These are phyloP conservation scores for Mesembryanthemum crystallinum DNA, from an alignment of 148 eudicot species.

Conservation along the genomic window DNA sequence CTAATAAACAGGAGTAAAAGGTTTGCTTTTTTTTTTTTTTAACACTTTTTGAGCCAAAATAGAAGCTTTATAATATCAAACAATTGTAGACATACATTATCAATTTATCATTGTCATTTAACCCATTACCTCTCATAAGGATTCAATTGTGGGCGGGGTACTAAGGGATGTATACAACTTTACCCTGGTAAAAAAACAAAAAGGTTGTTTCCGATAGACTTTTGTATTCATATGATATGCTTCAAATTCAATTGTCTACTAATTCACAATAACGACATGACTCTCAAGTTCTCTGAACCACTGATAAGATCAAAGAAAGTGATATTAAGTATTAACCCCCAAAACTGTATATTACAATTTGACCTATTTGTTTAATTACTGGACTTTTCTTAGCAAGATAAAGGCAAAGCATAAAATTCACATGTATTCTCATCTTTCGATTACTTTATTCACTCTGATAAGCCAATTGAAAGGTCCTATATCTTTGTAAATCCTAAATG, in stretches of 20 bases:
- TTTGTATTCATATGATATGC: too few species aligned
- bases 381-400: constrained; percentile 6
- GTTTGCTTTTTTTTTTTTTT: background rate
- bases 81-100: background rate
- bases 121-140: too few species aligned
- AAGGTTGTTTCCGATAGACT: too few species aligned
- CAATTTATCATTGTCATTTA: too few species aligned
- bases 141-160: too few species aligned
- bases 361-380: background rate
- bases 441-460: background rate
- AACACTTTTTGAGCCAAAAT: background rate
- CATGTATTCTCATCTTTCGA: background rate
- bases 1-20: background rate
- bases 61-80: background rate
- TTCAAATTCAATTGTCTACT: too few species aligned
- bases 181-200: too few species aligned
- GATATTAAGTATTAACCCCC: background rate
- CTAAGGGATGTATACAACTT: too few species aligned
- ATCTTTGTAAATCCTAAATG: background rate
- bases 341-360: background rate
- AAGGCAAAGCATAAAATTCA: background rate
- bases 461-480: background rate
- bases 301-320: background rate
- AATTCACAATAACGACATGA: background rate
- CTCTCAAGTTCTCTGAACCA: background rate